phyloP scores from a whole-genome alignment of 169 alveolate genomes.

The Haemoproteus tartakovskyi region DNA sequence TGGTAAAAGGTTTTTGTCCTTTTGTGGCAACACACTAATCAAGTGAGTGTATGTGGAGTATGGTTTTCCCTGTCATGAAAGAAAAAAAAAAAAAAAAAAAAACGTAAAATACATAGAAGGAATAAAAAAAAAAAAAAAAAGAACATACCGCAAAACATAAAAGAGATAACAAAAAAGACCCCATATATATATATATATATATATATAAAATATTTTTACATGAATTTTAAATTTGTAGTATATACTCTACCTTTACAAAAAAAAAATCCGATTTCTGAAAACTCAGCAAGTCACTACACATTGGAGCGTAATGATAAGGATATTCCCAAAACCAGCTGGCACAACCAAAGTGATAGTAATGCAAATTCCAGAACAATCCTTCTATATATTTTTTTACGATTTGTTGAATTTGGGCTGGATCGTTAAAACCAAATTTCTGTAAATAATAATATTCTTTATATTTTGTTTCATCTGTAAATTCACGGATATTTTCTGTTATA shows the following conservation, averaged over 20 bases:
- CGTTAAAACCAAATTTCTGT: slow-evolving; percentile 75
- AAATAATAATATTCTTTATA: slow-evolving; percentile 72
- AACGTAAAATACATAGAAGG: neutral
- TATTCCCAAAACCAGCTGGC: slow-evolving; percentile 92
- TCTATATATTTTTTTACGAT: slow-evolving; percentile 88
- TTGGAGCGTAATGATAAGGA: slow-evolving; percentile 69
- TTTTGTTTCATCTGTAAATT: slow-evolving; percentile 79
- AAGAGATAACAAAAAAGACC: too few species aligned
- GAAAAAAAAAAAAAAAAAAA: neutral
- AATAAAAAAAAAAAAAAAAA: neutral
- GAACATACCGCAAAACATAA: neutral
- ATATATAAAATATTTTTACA: too few species aligned
- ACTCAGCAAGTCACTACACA: slow-evolving; percentile 60
- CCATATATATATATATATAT: too few species aligned
- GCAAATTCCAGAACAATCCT: slow-evolving; percentile 95
- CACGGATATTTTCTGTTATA: slow-evolving; percentile 63
- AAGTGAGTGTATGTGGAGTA: slow-evolving; percentile 53
- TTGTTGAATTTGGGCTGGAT: slow-evolving; percentile 73
- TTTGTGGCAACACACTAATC: slow-evolving; percentile 57
- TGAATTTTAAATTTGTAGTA: too few species aligned
- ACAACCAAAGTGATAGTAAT: slow-evolving; percentile 92
- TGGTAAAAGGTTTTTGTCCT: slow-evolving; percentile 60
- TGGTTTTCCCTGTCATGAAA: slow-evolving; percentile 51
- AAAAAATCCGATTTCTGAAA: slow-evolving; percentile 61
- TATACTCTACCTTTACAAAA: slow-evolving; percentile 59